Conservation (phyloP, 2,329 filamentous ascomycete genomes). For the Beauveria scarabaeidicola region DNA sequence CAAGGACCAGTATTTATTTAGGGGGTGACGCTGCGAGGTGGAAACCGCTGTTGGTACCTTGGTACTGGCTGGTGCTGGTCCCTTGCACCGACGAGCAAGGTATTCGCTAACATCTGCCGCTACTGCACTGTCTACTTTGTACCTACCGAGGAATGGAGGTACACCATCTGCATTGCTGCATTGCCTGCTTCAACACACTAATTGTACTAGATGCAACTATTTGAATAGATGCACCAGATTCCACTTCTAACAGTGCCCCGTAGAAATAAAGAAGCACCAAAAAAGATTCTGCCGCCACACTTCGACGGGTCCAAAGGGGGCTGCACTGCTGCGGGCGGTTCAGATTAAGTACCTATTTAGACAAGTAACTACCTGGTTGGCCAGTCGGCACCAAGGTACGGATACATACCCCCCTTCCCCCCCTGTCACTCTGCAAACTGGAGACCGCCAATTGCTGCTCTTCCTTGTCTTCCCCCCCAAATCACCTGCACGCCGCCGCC, state of each 20-base stretch:
- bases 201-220: neutral
- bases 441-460: constrained; percentile 10
- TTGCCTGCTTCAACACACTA: neutral
- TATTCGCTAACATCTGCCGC: too few relatives aligned
- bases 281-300: neutral
- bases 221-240: neutral
- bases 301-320: neutral
- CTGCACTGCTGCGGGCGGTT: neutral
- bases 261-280: neutral
- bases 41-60: too few relatives aligned
- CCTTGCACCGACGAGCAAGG: too few relatives aligned
- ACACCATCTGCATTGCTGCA: too few relatives aligned
- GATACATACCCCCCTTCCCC: neutral
- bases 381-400: too few relatives aligned
- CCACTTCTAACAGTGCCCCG: neutral
- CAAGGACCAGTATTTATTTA: neutral
- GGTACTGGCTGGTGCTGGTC: too few relatives aligned
- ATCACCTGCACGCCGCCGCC: neutral
- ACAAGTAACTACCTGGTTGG: too few relatives aligned
- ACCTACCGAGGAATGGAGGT: too few relatives aligned
- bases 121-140: too few relatives aligned
- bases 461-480: neutral
- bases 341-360: neutral
- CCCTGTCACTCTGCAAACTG: constrained; percentile 3
- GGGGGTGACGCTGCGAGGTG: too few relatives aligned